Conservation (phyloP, 345 rosid species). For the Crucihimalaya himalaica region DNA sequence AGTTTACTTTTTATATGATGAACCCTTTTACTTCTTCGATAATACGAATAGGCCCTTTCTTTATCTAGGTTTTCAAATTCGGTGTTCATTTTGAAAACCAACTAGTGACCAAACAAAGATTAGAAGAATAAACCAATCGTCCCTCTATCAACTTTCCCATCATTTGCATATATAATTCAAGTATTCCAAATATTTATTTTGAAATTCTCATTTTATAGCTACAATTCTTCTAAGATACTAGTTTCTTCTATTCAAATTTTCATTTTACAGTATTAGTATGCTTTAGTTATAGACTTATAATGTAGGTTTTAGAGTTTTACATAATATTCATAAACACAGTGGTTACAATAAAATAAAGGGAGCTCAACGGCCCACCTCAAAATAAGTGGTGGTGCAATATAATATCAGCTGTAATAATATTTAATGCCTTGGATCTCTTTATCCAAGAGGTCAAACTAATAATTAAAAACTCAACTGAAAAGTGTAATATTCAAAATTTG, state of each 20-base stretch:
- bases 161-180: neutral
- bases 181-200: neutral
- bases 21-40: constrained; percentile 29
- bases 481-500: neutral
- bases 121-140: neutral
- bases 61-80: constrained; percentile 4
- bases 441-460: neutral
- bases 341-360: neutral
- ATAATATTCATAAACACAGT: neutral
- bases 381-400: constrained; percentile 12
- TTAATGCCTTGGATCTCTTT: constrained; percentile 17
- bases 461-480: neutral
- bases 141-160: neutral
- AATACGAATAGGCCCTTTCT: constrained; percentile 9
- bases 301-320: neutral
- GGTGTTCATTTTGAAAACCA: neutral
- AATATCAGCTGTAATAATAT: neutral
- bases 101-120: too few relatives aligned
- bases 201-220: neutral
- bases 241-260: neutral
- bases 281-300: neutral
- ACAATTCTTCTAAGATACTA: too few relatives aligned
- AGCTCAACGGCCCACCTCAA: neutral
- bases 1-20: constrained; percentile 6
- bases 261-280: neutral